Base-by-base conservation (phyloP, 2,329 filamentous ascomycete genomes). In the Fusarium albidum region DNA sequence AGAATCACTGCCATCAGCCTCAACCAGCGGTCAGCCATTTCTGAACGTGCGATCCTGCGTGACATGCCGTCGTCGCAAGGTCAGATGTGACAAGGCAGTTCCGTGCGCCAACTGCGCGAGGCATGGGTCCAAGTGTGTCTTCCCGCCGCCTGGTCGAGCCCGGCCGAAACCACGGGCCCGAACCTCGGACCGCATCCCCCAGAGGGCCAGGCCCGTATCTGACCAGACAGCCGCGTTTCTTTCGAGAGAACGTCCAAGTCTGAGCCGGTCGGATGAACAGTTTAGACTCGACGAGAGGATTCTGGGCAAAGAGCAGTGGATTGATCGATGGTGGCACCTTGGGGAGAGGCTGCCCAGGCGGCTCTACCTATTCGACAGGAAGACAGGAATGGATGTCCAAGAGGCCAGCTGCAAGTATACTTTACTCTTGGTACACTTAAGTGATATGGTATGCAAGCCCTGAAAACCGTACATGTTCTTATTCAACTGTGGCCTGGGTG, bases 31-130 rank as follows among this genome's bases (percentile, higher is more conserved):
- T 26, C 17, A 15, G 29, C 18, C 40, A 28, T 43, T 32, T 29
- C 21, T 43, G 40, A 33, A 29, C 17, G 28, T 46, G 27, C 47
- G 52, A 31, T 55, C 52, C 5, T 55, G 52, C 9, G 40, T 51
- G 26, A 52, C 48, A 21, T 55, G 52, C 28, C 52, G 52, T 9
- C 52, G 52, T 9, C 47, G 52, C 1, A 55, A 55, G 42, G 52
- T 55, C 31, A 55, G 33, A 37, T 55, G 52, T 37, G 43, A 55
- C 26, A 55, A 55, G 10, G 47, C 38, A 41, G n/a, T 21, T 11
- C 52, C 52, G 17, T 55, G 52, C 32, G 43, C 52, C 29, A 55
- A 55, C 14, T 55, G 52, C 31, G 27, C 21, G n/a, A 28, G 45
- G 29, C 38, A 46, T 54, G 38, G 46, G 3, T 28, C 46, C 13